Evolutionary conservation across 495 filamentous ascomycete species (phyloP), one percentile per base, ranked within the genome.

Genomic region (Penicillium steckii): DNA sequence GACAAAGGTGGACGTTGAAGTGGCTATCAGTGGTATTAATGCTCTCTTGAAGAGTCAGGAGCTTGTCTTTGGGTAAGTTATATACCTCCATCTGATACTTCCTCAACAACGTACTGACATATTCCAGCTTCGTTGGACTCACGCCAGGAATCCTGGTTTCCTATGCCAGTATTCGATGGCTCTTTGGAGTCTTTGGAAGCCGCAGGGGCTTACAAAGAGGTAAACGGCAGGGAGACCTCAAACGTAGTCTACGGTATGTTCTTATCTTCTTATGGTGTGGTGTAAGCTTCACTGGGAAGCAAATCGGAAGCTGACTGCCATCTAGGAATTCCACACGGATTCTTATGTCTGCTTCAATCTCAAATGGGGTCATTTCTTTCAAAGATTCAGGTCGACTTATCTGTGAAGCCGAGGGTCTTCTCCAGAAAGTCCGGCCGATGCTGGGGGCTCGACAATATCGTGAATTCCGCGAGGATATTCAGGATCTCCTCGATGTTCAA

Each of bases 1-100:
- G 76, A 97, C 94, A 1, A 98, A 97, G 74, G 94, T 98, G 23
- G 94, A 98, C 59, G 87, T 97, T 8, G 94, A 98, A 68, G 85
- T 98, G 49, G 94, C 94, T 13, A 88, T 97, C 66, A 87, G 88
- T 48, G 94, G 94, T 12, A 97, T 98, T 48, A 91, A 98, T 69
- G 73, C 90, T 22, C 76, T 98, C 18, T 75, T 98, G 10, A 96
- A 93, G 73, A 95, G 90, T 58, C 94, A 98, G 62, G 93, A 98
- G 63, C 84, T 98, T 43, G 89, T 98, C 24, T 98, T 98, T 73
- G 94, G 91, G 63, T 83, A 70, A 49, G 68, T 37, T 7, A 4
- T 3, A 33, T 33, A 33, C 33, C 8, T 18, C 15, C 15, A 29
- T 15, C 18, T 8, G 4, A n/a, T 30, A 18, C 8, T 25, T 33